Evolutionary conservation across 2,329 filamentous ascomycete species (phyloP), one percentile per base, ranked within the genome.

Genomic region (Phaeoacremonium minimum): DNA sequence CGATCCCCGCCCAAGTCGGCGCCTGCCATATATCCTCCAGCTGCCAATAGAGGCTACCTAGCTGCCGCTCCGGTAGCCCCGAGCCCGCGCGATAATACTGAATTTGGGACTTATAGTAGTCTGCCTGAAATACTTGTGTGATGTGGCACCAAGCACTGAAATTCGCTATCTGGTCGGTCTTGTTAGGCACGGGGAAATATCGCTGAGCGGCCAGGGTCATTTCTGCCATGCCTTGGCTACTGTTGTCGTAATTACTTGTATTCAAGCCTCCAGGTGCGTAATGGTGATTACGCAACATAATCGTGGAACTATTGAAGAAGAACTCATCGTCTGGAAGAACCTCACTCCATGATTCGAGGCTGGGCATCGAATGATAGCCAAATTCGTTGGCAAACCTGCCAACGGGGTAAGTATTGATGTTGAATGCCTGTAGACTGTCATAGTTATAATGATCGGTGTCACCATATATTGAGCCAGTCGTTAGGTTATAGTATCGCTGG

Each of bases 21-120:
- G 75, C 77, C 44, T 78, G 75, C 76, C 76, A 80, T 40, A 79
- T 72, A 47, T 83, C 78, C 45, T 83, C 76, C 2, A 83, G 60
- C 48, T 83, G 78, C 79, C 78, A 83, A 51, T 81, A 82, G 5
- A 83, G 50, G 9, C 66, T 69, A 0, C 77, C 78, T 3, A 82
- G 63, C 45, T 81, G 75, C 1, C 75, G 63, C 41, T 82, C 70
- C 0, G 68, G 71, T 46, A 69, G 49, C 0, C 75, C 78, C 28
- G 71, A 76, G 1, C 78, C 78, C 5, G 72, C 62, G 5, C 78
- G 67, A 48, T 83, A 83, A 55, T 75, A 81, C 36, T 74, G 65
- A 13, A 82, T 81, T 52, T 82, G 67, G 3, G 61, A 67, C 28
- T 69, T 71, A 54, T 82, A 81, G 51, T 74, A 73, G 44, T 81